A percentile compares a stretch with the other conserved stretches of the same genome.
phyloP scores from a whole-genome alignment of 148 eudicot species.

The Rhododendron molle region DNA sequence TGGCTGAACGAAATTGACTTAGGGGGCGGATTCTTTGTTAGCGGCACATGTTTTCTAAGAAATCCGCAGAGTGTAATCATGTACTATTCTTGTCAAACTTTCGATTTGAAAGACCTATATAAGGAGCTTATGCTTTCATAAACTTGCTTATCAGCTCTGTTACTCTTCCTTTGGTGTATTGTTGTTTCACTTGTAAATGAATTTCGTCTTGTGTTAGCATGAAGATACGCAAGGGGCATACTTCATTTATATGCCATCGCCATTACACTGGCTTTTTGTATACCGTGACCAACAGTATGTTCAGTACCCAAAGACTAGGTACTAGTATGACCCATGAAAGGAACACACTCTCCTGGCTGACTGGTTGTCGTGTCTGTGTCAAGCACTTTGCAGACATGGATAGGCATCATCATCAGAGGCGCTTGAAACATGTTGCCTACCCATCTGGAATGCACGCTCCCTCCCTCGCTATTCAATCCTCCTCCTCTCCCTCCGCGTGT shows the following conservation, averaged over 20 bases:
- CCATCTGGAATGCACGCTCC: background rate
- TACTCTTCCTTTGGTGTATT: background rate
- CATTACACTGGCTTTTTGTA: background rate
- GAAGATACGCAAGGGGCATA: background rate
- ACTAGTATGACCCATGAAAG: background rate
- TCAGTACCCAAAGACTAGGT: too few species aligned
- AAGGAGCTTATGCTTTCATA: background rate
- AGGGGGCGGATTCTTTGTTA: background rate
- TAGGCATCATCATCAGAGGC: background rate
- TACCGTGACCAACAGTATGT: background rate
- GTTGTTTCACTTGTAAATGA: slow-evolving; percentile 1
- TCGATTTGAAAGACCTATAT: background rate
- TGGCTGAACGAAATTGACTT: background rate
- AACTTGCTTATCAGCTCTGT: background rate
- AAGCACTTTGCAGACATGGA: background rate
- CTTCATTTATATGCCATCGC: background rate
- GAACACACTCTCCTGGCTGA: background rate
- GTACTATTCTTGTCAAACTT: background rate
- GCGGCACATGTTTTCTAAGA: background rate
- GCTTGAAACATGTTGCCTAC: background rate
- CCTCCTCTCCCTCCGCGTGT: background rate
- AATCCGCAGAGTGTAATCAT: background rate
- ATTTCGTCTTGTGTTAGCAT: background rate
- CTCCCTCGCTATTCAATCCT: background rate
- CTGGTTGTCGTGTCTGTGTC: background rate